phyloP scores from a whole-genome alignment of 331 rosid genomes.

The Stylosanthes scabra region DNA sequence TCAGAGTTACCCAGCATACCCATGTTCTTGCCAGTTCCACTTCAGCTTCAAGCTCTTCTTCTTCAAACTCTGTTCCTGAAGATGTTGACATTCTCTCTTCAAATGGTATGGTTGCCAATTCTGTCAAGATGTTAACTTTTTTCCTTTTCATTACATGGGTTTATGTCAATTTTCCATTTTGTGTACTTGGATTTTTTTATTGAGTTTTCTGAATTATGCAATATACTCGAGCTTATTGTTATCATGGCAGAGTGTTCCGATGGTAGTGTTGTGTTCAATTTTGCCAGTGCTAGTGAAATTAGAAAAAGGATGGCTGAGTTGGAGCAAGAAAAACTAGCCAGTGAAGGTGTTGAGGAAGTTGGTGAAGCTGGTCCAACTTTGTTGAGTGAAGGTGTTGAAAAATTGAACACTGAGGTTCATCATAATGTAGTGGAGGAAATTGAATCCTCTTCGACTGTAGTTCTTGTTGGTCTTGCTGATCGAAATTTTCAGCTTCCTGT shows the following conservation, averaged over 20 bases:
- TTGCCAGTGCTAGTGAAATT: constrained; percentile 52
- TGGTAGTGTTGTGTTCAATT: constrained; percentile 66
- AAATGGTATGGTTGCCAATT: constrained; percentile 49
- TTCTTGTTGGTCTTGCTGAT: constrained; percentile 45
- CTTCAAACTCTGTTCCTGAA: constrained; percentile 36
- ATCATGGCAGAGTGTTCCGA: constrained; percentile 59
- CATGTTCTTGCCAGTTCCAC: constrained; percentile 36
- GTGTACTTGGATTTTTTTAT: not conserved
- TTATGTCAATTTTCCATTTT: constrained; percentile 29
- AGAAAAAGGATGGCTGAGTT: constrained; percentile 31
- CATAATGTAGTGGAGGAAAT: constrained; percentile 28
- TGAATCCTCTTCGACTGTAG: constrained; percentile 34
- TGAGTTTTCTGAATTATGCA: constrained; percentile 1
- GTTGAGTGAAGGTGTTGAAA: constrained; percentile 40
- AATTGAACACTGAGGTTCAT: constrained; percentile 29
- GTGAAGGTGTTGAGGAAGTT: constrained; percentile 37
- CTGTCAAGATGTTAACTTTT: constrained; percentile 27
- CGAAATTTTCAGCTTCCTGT: constrained; percentile 18
- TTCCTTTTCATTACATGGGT: constrained; percentile 6
- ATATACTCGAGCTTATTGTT: constrained; percentile 31
- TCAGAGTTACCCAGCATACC: constrained; percentile 29
- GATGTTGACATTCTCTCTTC: constrained; percentile 51
- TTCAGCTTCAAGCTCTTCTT: constrained; percentile 47
- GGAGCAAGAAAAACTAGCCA: constrained; percentile 31
- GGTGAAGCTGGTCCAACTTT: constrained; percentile 29